These are phyloP conservation scores for Scleroderma citrinum DNA, from an alignment of 768 basidiomycete species.

Conservation along the genomic window DNA sequence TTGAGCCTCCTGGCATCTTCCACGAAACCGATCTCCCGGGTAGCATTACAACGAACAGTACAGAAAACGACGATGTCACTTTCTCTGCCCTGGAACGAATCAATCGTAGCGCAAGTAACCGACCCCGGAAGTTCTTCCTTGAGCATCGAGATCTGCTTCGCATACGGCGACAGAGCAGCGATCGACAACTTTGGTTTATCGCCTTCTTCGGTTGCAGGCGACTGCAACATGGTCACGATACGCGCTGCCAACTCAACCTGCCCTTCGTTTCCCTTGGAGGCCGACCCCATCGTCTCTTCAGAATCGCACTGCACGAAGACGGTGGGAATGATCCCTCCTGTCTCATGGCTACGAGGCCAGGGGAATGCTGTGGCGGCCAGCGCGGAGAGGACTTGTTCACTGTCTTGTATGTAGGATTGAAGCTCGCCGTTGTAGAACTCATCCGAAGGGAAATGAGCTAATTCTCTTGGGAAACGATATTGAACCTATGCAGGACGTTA, in stretches of 20 bases:
- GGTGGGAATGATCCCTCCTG: slow-evolving; percentile 39
- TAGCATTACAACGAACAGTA: slow-evolving; percentile 54
- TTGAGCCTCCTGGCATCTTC: slow-evolving; percentile 56
- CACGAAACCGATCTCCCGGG: slow-evolving; percentile 59
- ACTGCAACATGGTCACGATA: slow-evolving; percentile 38
- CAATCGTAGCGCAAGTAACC: slow-evolving; percentile 19
- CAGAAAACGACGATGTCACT: slow-evolving; percentile 63
- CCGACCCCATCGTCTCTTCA: slow-evolving; percentile 53
- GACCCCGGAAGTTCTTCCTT: slow-evolving; percentile 29
- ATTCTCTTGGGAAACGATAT: slow-evolving; percentile 55
- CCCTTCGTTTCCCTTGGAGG: slow-evolving; percentile 57
- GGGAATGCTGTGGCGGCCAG: slow-evolving; percentile 43
- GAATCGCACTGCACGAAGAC: slow-evolving; percentile 53
- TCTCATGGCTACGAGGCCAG: slow-evolving; percentile 39
- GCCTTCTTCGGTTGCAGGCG: neutral
- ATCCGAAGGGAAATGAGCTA: slow-evolving; percentile 55
- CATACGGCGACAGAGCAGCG: slow-evolving; percentile 46
- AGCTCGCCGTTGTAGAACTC: slow-evolving; percentile 59
- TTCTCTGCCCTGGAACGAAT: slow-evolving; percentile 62
- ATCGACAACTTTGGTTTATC: neutral
- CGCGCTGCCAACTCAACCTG: slow-evolving; percentile 50
- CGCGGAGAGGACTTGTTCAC: slow-evolving; percentile 32
- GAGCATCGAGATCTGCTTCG: slow-evolving; percentile 48
- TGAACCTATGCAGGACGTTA: slow-evolving; percentile 36
- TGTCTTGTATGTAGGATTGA: slow-evolving; percentile 38